A percentile compares a stretch with the other conserved stretches of the same genome.
Conservation (phyloP, 345 rosid species). For the Psidium friedrichsthalianum region DNA sequence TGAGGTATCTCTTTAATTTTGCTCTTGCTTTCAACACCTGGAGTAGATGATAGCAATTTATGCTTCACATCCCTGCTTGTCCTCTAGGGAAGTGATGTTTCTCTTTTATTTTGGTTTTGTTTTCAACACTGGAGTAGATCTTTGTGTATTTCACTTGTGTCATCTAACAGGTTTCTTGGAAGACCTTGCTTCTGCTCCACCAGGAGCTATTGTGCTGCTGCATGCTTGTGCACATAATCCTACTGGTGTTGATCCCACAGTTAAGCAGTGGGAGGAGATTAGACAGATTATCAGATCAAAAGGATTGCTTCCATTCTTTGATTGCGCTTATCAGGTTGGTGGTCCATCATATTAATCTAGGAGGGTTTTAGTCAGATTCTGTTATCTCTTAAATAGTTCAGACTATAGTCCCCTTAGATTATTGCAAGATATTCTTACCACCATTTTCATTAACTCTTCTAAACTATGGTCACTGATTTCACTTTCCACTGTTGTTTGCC, state of each 20-base stretch:
- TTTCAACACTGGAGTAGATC: background rate
- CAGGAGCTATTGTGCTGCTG: slow-evolving; percentile 38
- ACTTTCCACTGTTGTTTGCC: background rate
- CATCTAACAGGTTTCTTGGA: slow-evolving; percentile 25
- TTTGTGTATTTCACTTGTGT: background rate
- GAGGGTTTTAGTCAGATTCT: background rate
- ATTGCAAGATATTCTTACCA: background rate
- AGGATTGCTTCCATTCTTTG: slow-evolving; percentile 36
- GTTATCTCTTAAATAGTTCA: background rate
- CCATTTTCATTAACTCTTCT: background rate
- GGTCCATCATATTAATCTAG: background rate
- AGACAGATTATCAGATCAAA: slow-evolving; percentile 30
- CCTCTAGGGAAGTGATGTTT: background rate
- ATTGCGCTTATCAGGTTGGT: slow-evolving; percentile 42
- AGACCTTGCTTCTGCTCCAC: slow-evolving; percentile 34
- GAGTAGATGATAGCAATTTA: background rate
- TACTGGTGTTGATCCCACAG: slow-evolving; percentile 40
- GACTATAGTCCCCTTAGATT: background rate
- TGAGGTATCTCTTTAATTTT: background rate
- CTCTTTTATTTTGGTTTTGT: background rate
- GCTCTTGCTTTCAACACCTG: background rate
- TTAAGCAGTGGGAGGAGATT: slow-evolving; percentile 43
- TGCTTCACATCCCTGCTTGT: background rate
- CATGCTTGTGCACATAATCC: slow-evolving; percentile 46
- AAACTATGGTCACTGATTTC: background rate